These are phyloP conservation scores for Coelastrella sp. DNA, from an alignment of 139 green algal species.

Conservation along the genomic window DNA sequence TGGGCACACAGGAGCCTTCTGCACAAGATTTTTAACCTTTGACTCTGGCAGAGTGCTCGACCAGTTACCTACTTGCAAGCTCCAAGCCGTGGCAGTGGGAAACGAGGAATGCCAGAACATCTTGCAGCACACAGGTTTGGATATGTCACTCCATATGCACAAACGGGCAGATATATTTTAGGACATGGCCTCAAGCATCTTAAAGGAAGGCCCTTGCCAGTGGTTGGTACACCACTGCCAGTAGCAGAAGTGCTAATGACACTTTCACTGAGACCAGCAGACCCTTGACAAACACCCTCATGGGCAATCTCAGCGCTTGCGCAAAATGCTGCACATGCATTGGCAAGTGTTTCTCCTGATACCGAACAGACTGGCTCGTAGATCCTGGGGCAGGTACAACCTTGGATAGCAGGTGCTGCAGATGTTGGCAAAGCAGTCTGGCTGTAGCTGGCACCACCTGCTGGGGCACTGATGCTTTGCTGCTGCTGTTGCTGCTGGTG, in stretches of 20 bases:
- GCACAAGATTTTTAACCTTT: too few relatives aligned
- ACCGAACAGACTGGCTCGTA: neutral
- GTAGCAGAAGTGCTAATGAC: neutral
- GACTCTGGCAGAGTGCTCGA: too few relatives aligned
- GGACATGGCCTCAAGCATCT: neutral
- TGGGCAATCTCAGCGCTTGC: neutral
- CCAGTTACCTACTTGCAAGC: neutral
- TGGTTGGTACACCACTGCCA: neutral
- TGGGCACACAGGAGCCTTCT: too few relatives aligned
- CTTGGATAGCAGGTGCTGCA: neutral
- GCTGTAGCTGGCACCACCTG: neutral
- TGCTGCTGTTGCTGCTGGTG: constrained; percentile 7
- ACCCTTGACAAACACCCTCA: neutral
- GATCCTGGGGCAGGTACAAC: neutral
- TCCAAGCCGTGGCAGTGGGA: neutral
- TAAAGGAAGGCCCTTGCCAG: neutral
- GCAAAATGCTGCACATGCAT: neutral
- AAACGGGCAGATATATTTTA: neutral
- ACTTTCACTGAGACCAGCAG: too few relatives aligned
- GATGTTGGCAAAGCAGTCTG: neutral
- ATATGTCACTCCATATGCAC: neutral
- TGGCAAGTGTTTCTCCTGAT: neutral
- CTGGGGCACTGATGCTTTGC: neutral
- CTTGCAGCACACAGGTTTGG: neutral
- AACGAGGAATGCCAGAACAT: neutral